Base-by-base conservation (phyloP, 2,329 filamentous ascomycete species). In the Apiospora phragmitis region DNA sequence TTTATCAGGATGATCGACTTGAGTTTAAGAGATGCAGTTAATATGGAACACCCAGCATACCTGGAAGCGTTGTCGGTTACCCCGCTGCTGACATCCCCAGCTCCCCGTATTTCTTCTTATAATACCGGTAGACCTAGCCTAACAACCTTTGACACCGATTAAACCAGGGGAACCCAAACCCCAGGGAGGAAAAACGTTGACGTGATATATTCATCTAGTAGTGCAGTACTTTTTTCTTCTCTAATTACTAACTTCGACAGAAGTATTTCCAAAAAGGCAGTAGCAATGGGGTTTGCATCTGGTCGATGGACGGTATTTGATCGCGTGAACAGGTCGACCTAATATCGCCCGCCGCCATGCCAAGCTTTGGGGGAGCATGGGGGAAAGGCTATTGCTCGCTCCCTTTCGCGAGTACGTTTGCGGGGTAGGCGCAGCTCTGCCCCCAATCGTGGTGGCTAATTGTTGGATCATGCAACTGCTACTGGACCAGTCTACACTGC, bases 271-370 rank as follows among this genome's bases (percentile, higher is more conserved):
- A 35, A 8, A 35, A 4, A 35, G 8, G 4, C 35, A 35, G 35
- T 35, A 4, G 8, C 35, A 4, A 35, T 8, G 35, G 35, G 35
- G 35, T 8, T 35, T 4, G 4, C 35, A 35, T 4, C 35, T 35
- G 35, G 35, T 35, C 35, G 35, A 35, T 8, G 8, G 38, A 29
- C 12, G 4, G 8, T 35, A 29, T 55, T 69, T 18, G 71, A 71
- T 29, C 69, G 70, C 65, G 69, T 75, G 32, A 67, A 71, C 72
- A 69, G 70, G 69, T 73, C 45, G 68, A 69, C 42, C 42, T 21
- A 21, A 38, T 12, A n/a, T 38, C 32, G 18, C 55, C 18, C 55
- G 24, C 38, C 18, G 32, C 55, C 9, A 11, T 35, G n/a, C 72
- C 8, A 71, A 72, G 72, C 70, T 73, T 38, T 72, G 66, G 72